Conservation (phyloP, 2,329 filamentous ascomycete species). For the Didymella pinodella region DNA sequence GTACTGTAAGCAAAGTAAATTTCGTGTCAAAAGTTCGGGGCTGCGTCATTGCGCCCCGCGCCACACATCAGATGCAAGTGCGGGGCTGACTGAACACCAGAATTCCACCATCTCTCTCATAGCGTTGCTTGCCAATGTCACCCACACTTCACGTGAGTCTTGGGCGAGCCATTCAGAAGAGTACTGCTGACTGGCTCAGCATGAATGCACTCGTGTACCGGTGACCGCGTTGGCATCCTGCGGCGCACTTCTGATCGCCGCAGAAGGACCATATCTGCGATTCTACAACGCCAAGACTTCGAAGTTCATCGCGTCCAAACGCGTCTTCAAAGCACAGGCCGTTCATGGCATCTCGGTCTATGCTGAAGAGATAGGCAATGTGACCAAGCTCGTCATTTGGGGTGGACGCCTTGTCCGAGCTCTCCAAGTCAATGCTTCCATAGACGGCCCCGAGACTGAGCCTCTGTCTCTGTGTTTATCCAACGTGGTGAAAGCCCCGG, state of each 20-base stretch:
- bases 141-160: constrained; percentile 42
- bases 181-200: constrained; percentile 35
- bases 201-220: constrained; percentile 52
- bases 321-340: constrained; percentile 71
- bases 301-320: constrained; percentile 44
- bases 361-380: constrained; percentile 28
- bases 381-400: constrained; percentile 48
- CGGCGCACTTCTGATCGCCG: constrained; percentile 50
- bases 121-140: constrained; percentile 45
- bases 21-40: constrained; percentile 24
- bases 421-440: constrained; percentile 32
- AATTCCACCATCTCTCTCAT: constrained; percentile 29
- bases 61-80: constrained; percentile 21
- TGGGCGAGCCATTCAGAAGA: not conserved
- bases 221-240: constrained; percentile 56
- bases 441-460: constrained; percentile 36
- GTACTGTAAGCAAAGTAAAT: constrained; percentile 20
- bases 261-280: constrained; percentile 54
- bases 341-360: constrained; percentile 74
- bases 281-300: constrained; percentile 46
- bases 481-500: constrained; percentile 35
- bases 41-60: constrained; percentile 38
- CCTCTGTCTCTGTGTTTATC: constrained; percentile 29
- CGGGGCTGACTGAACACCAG: constrained; percentile 49
- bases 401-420: constrained; percentile 59